Evolutionary conservation across 495 filamentous ascomycete species (phyloP).

Genomic region (Halenospora varia): DNA sequence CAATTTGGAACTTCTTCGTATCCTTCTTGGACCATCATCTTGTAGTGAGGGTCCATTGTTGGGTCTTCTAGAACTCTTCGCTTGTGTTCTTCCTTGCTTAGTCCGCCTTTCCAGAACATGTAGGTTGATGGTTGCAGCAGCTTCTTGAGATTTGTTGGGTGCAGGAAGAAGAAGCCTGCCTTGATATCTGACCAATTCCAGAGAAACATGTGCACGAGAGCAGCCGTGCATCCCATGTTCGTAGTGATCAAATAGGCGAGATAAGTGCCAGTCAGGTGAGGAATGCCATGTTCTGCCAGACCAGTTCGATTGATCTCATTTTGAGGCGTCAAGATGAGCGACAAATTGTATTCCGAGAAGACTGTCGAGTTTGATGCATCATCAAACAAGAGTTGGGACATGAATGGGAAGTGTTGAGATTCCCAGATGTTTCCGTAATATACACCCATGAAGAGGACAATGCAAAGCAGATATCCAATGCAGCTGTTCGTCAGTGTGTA

Average conservation of each 20-base stretch:
- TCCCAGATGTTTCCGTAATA: constrained; percentile 48
- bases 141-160: constrained; percentile 19
- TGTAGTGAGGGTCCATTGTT: constrained; percentile 42
- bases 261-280: constrained; percentile 41
- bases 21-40: constrained; percentile 33
- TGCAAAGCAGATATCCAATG: constrained; percentile 7
- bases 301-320: constrained; percentile 33
- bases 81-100: constrained; percentile 12
- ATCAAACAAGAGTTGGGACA: constrained; percentile 37
- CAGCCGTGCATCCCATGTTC: constrained; percentile 40
- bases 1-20: constrained; percentile 52
- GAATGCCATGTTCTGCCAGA: constrained; percentile 34
- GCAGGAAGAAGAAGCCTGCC: constrained; percentile 11
- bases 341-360: constrained; percentile 32
- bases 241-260: constrained; percentile 36
- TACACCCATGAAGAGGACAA: background rate
- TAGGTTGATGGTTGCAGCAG: constrained; percentile 12
- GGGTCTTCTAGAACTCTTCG: constrained; percentile 14
- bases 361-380: constrained; percentile 34
- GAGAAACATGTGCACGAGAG: constrained; percentile 31
- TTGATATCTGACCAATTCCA: constrained; percentile 25
- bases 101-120: constrained; percentile 30
- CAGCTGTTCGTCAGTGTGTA: constrained; percentile 12
- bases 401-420: constrained; percentile 45
- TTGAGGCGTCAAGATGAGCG: constrained; percentile 28